Base-by-base conservation (phyloP, 2,329 filamentous ascomycete species). In the Catunica adiposa region DNA sequence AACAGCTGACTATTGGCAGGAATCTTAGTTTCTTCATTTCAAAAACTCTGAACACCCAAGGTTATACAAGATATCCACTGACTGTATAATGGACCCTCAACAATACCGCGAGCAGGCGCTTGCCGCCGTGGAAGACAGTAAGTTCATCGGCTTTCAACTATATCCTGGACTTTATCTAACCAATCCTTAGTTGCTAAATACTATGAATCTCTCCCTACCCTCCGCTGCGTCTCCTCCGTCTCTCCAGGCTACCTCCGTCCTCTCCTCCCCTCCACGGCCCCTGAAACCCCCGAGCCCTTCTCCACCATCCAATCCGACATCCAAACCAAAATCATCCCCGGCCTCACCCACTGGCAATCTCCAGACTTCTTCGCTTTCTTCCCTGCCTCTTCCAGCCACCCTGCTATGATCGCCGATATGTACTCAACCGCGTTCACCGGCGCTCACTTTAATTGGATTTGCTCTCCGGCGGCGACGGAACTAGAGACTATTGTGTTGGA, bases 331-430 rank as follows among this genome's bases (percentile, higher is more conserved):
- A 95, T 97, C 65, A 80, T 95, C 66, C 90, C 90, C 0, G 90
- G 90, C 4, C 74, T 97, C 55, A 96, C 90, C 0, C 90, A 96
- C 70, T 97, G 90, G 89, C 84, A 94, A 66, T 87, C 83, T 1
- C 90, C 88, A 15, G 89, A 90, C 65, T 97, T 95, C 75, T 87
- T 96, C 79, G 90, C 90, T 47, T 97, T 94, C 74, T 97, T 92
- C 70, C 86, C 90, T 1, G 87, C 87, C 52, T 82, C 80, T 23
- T 82, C 83, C 54, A 86, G 84, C 37, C 96, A 84, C 65, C 89
- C 90, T 0, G 79, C 82, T 26, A 90, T 95, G 67, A 76, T 97
- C 9, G 90, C 88, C 20, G 90, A 97, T 70, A 82, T 97, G 72
- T 97, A 95, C 73, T 87, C 82, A 46, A 83, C 86, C 3, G 84